phyloP scores from a whole-genome alignment of 345 rosid species.

The Erodium maritimum region DNA sequence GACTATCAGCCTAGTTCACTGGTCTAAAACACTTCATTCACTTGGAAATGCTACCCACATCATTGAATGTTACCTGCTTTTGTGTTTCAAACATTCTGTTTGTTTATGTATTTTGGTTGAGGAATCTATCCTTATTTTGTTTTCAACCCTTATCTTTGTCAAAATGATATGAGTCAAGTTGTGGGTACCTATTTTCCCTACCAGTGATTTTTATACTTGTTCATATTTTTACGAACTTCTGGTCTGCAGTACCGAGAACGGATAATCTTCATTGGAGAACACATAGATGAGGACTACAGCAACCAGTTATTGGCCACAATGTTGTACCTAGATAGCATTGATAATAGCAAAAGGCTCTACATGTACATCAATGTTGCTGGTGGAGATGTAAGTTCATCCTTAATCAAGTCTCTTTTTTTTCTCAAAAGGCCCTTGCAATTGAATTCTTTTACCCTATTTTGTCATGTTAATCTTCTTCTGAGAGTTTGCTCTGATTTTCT shows the following conservation, averaged over 20 bases:
- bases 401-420: slow-evolving; percentile 2
- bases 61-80: not conserved
- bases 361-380: slow-evolving; percentile 74
- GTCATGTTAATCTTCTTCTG: not conserved
- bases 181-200: not conserved
- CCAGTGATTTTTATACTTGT: not conserved
- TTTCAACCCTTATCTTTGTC: not conserved
- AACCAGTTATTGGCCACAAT: slow-evolving; percentile 81
- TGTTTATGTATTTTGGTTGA: not conserved
- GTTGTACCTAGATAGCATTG: slow-evolving; percentile 81
- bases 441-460: not conserved
- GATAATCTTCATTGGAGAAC: slow-evolving; percentile 65
- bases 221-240: not conserved
- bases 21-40: not conserved
- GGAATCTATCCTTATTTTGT: not conserved
- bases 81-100: not conserved
- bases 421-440: not conserved
- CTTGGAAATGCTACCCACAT: not conserved
- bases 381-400: slow-evolving; percentile 60
- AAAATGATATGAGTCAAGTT: not conserved
- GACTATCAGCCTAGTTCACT: not conserved
- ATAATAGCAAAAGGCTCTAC: slow-evolving; percentile 53
- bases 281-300: slow-evolving; percentile 73
- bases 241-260: slow-evolving; percentile 82
- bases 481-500: slow-evolving; percentile 14